Evolutionary conservation across 768 basidiomycete genomes (phyloP).

Genomic region (Termitomyces sp.): DNA sequence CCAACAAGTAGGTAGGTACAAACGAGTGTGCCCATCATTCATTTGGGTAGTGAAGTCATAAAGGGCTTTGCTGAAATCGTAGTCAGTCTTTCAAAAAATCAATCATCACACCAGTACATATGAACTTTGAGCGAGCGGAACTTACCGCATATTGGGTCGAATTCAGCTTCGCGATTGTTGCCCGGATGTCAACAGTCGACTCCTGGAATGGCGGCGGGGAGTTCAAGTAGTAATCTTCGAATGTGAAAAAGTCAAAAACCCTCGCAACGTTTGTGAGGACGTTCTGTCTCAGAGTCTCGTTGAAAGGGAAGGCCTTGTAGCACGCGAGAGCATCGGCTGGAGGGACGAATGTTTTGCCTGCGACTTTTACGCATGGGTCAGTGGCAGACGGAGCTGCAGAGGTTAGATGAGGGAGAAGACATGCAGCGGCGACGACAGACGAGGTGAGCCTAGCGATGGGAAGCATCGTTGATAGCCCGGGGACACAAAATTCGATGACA

Average conservation of each 20-base stretch:
- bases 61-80: slow-evolving; percentile 60
- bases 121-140: not conserved
- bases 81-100: slow-evolving; percentile 48
- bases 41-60: slow-evolving; percentile 54
- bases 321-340: slow-evolving; percentile 59
- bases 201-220: slow-evolving; percentile 55
- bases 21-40: slow-evolving; percentile 69
- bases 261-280: slow-evolving; percentile 45
- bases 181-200: slow-evolving; percentile 54
- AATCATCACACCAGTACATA: not conserved
- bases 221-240: slow-evolving; percentile 49
- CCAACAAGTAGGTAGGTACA: slow-evolving; percentile 13
- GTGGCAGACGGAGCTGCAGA: slow-evolving; percentile 25
- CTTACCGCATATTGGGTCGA: slow-evolving; percentile 44
- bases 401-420: slow-evolving; percentile 10
- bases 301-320: slow-evolving; percentile 55
- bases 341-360: slow-evolving; percentile 42
- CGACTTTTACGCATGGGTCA: slow-evolving; percentile 40
- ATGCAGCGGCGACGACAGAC: slow-evolving; percentile 3
- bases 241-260: slow-evolving; percentile 54
- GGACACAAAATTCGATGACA: not conserved
- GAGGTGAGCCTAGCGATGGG: not conserved
- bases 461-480: slow-evolving; percentile 4
- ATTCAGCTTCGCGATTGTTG: slow-evolving; percentile 46
- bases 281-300: slow-evolving; percentile 55